Percentiles rank a stretch among this genome's conserved stretches.
These are phyloP conservation scores for Colletotrichum sp. DNA, from an alignment of 2,329 filamentous ascomycete genomes.

Conservation along the genomic window DNA sequence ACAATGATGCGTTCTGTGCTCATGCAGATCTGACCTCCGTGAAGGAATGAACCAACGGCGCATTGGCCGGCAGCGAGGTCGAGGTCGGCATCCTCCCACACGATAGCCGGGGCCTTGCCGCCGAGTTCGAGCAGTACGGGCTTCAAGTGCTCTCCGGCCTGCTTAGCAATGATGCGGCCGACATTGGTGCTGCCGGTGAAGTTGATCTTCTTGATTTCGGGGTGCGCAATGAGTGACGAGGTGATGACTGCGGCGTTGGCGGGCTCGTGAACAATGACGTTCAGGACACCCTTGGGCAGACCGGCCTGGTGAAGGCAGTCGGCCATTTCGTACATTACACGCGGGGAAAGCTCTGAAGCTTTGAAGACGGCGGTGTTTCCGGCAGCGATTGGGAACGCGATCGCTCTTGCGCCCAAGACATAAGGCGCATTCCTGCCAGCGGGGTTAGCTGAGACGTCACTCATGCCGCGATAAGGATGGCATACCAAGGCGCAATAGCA, in stretches of 20 bases:
- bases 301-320: slow-evolving; percentile 75
- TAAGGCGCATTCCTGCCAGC: slow-evolving; percentile 59
- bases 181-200: slow-evolving; percentile 82
- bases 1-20: slow-evolving; percentile 76
- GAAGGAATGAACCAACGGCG: slow-evolving; percentile 72
- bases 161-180: slow-evolving; percentile 73
- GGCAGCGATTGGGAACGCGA: slow-evolving; percentile 71
- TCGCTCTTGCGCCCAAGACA: slow-evolving; percentile 57
- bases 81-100: slow-evolving; percentile 81
- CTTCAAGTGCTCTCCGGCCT: slow-evolving; percentile 77
- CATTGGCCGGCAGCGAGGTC: slow-evolving; percentile 72
- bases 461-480: background rate
- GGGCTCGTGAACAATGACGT: slow-evolving; percentile 70
- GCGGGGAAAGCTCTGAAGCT: slow-evolving; percentile 71
- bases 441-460: background rate
- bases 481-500: slow-evolving; percentile 80
- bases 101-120: slow-evolving; percentile 80
- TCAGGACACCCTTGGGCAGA: slow-evolving; percentile 76
- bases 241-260: slow-evolving; percentile 73
- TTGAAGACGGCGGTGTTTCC: slow-evolving; percentile 82
- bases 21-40: slow-evolving; percentile 87
- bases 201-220: slow-evolving; percentile 78
- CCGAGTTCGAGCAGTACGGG: slow-evolving; percentile 82
- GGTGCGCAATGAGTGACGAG: slow-evolving; percentile 68
- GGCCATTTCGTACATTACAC: slow-evolving; percentile 66